Base-by-base conservation (phyloP, 768 basidiomycete genomes). In the Leccinum imitatum region DNA sequence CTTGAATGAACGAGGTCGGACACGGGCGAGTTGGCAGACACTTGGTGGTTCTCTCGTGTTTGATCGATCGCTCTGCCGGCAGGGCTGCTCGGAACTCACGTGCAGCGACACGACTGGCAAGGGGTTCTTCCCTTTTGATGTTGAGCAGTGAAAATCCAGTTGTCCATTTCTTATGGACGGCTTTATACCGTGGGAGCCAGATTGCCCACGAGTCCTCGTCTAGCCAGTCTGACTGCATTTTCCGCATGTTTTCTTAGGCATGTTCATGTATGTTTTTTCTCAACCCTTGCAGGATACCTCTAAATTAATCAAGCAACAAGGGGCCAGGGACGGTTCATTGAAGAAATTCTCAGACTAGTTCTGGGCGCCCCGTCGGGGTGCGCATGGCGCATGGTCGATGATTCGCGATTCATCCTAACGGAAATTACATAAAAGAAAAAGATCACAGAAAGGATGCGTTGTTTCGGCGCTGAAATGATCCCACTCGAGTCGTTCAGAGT, bases 391-490 rank as follows among this genome's bases (percentile, higher is more conserved):
- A 44, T 51, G n/a, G 13, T 46, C 41, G 35, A 35, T 27, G 19
- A 58, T 25, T 55, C 56, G 19, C 54, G 47, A 60, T 59, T 50
- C 54, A 52, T 59, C 27, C 41, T 11, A 51, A 8, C n/a, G 10
- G 46, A 51, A 64, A n/a, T 23, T 9, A 44, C n/a, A 44, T 44
- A 44, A 35, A 52, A n/a, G 46, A 48, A 56, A 23, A 50, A n/a
- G n/a, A 55, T 13, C 31, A 50, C 25, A 54, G 21, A 39, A 56
- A 19, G 41, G 14, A 25, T 21, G 60, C 33, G 47, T 30, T 54
- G 60, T 58, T 56, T 50, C 64, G 39, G 41, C 14, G 39, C 65
- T 35, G 48, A 50, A 47, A 19, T 25, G 48, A 57, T 37, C 46
- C 47, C 39, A 46, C 44, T 21, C 11, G 19, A 33, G 10, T 44